Evolutionary conservation across 2,329 filamentous ascomycete species (phyloP).

Genomic region (Penicillium oxalicum): DNA sequence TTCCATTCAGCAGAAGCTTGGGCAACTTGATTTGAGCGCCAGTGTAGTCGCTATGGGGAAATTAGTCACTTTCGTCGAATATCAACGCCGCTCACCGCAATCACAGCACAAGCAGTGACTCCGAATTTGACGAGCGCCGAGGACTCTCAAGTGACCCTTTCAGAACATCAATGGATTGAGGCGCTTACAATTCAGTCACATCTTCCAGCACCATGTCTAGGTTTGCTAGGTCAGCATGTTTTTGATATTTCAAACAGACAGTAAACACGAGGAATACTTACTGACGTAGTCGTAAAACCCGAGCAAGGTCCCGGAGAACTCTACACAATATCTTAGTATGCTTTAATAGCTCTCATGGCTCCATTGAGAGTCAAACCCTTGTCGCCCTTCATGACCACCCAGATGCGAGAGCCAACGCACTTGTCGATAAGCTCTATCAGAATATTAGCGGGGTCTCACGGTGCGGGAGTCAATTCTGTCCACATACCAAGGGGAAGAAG

Average conservation of each 20-base stretch:
- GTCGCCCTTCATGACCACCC: constrained; percentile 99
- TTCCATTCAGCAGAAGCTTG: constrained; percentile 94
- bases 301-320: constrained; percentile 89
- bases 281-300: constrained; percentile 99
- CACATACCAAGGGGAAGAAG: constrained; percentile 62
- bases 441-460: constrained; percentile 20
- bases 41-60: constrained; percentile 67
- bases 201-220: constrained; percentile 97
- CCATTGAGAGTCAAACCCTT: constrained; percentile 61
- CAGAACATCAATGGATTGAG: no score
- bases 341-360: background rate
- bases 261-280: constrained; percentile 52
- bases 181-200: constrained; percentile 83
- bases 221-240: constrained; percentile 5
- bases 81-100: background rate
- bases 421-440: constrained; percentile 90
- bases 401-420: constrained; percentile 94
- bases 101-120: no score
- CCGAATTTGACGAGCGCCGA: no score
- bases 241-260: constrained; percentile 10
- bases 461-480: constrained; percentile 4
- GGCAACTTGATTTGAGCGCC: constrained; percentile 82
- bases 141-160: background rate
- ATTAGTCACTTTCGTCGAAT: constrained; percentile 13
- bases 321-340: constrained; percentile 45